A percentile compares a stretch with the other conserved stretches of the same genome.
Conservation (phyloP, 768 basidiomycete species). For the Tephrocybe sp. region DNA sequence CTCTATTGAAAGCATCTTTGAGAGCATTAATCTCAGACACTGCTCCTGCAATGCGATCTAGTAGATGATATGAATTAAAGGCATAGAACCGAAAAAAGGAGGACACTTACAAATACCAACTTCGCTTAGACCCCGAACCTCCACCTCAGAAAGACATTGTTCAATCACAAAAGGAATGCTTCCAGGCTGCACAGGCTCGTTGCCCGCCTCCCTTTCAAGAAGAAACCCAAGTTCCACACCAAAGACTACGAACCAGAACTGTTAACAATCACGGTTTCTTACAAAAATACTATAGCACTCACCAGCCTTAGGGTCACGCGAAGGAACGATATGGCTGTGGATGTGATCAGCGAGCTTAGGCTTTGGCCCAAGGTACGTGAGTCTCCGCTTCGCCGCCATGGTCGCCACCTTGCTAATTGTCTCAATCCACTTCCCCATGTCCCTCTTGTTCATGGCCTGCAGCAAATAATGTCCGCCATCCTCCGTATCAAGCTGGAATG, state of each 20-base stretch:
- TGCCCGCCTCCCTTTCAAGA: constrained; percentile 61
- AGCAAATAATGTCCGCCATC: constrained; percentile 84
- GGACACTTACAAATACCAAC: constrained; percentile 74
- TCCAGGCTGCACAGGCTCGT: constrained; percentile 50
- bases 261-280: no score
- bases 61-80: not conserved
- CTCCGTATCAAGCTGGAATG: constrained; percentile 82
- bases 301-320: constrained; percentile 79
- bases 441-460: constrained; percentile 68
- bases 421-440: constrained; percentile 78
- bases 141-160: constrained; percentile 68
- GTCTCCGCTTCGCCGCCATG: constrained; percentile 71
- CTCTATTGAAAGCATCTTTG: constrained; percentile 75
- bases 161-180: constrained; percentile 67
- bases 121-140: constrained; percentile 74
- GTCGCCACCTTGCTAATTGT: constrained; percentile 71
- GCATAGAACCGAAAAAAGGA: not conserved
- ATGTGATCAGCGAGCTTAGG: constrained; percentile 75
- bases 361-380: constrained; percentile 83
- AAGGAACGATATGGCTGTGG: constrained; percentile 54
- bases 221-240: constrained; percentile 75
- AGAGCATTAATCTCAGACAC: constrained; percentile 65
- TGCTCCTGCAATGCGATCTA: constrained; percentile 85
- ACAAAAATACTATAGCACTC: constrained; percentile 23
- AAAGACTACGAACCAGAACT: constrained; percentile 48